Conservation (phyloP, 805 yeast genomes). For the Saturnispora saitoi region DNA sequence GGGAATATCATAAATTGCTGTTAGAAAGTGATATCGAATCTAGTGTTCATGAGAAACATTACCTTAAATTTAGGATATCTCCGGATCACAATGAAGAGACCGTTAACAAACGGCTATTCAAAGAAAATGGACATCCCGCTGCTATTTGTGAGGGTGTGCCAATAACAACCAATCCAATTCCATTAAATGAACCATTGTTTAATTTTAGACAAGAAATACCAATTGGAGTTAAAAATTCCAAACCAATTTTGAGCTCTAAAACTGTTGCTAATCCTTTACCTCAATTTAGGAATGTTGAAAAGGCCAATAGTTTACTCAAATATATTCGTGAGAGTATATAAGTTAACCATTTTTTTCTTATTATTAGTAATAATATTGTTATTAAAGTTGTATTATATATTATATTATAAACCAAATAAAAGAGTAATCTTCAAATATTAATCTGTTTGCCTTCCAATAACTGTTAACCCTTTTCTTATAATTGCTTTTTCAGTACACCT, state of each 20-base stretch:
- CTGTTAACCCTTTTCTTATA: constrained; percentile 44
- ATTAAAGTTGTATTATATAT: neutral
- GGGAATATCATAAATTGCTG: constrained; percentile 20
- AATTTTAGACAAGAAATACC: constrained; percentile 4
- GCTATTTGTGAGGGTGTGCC: constrained; percentile 34
- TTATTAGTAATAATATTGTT: neutral
- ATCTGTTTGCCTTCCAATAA: constrained; percentile 73
- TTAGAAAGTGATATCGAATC: constrained; percentile 29
- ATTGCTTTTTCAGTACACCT: constrained; percentile 50
- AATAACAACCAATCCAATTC: constrained; percentile 30
- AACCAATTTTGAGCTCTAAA: neutral
- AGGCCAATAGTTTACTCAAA: constrained; percentile 41
- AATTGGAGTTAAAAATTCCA: constrained; percentile 10
- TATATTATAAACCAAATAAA: neutral
- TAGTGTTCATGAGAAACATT: constrained; percentile 26
- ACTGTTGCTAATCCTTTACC: constrained; percentile 36
- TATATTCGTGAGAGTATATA: constrained; percentile 27
- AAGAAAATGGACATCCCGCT: constrained; percentile 32
- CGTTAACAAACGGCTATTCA: constrained; percentile 21
- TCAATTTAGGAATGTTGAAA: constrained; percentile 55
- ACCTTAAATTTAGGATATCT: constrained; percentile 25
- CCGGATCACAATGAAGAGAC: constrained; percentile 24
- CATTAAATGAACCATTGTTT: neutral
- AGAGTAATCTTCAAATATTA: constrained; percentile 16
- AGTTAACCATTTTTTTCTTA: neutral